Conservation (phyloP, 495 filamentous ascomycete species). For the Penicillium salamii region DNA sequence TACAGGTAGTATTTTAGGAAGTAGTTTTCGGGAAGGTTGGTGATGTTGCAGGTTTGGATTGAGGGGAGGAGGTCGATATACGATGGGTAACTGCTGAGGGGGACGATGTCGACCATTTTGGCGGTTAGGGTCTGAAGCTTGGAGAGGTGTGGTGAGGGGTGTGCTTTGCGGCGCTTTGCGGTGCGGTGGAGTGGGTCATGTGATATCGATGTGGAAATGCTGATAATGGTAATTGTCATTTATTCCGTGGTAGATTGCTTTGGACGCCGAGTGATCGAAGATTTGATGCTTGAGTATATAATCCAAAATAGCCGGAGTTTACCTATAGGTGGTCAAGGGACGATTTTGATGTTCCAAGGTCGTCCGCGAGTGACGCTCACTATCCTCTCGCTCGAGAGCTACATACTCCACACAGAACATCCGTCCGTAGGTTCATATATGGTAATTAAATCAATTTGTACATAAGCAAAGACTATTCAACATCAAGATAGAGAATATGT, state of each 20-base stretch:
- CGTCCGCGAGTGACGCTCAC: no score
- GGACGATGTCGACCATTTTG: conserved; percentile 53
- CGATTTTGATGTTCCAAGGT: no score
- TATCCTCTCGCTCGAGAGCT: no score
- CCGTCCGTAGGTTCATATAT: no score
- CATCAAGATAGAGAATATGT: no score
- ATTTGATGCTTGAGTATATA: no score
- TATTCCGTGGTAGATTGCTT: no score
- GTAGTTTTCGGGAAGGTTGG: conserved; percentile 99
- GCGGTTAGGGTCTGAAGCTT: not conserved
- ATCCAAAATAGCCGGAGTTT: no score
- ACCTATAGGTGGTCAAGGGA: no score
- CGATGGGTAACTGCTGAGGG: conserved; percentile 46
- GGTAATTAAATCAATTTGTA: not conserved
- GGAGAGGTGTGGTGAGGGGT: conserved; percentile 2
- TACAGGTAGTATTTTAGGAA: conserved; percentile 99
- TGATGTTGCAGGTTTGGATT: conserved; percentile 97
- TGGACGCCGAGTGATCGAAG: no score
- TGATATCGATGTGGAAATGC: conserved; percentile 7
- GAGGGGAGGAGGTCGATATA: conserved; percentile 72
- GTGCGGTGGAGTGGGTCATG: conserved; percentile 12
- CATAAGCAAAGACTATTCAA: not conserved
- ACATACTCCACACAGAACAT: no score
- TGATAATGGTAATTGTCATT: no score
- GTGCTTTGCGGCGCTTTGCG: conserved; percentile 4